phyloP scores from a whole-genome alignment of 2,329 filamentous ascomycete species.

The Penicillium italicum region DNA sequence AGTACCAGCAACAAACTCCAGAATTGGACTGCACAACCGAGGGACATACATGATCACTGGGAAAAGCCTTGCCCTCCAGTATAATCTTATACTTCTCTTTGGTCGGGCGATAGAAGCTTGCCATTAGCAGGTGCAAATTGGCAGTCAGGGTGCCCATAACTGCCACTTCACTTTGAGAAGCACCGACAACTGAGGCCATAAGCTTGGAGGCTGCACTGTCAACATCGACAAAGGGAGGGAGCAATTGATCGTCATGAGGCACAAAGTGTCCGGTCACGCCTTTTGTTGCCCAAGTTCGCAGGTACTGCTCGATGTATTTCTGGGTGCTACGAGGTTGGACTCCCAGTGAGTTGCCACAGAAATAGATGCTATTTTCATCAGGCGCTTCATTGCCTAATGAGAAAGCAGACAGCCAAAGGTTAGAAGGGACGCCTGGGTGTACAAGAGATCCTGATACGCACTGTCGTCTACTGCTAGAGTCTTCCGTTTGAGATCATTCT shows the following conservation, averaged over 20 bases:
- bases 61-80: constrained; percentile 86
- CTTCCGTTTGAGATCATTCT: constrained; percentile 64
- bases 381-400: constrained; percentile 28
- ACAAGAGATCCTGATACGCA: constrained; percentile 6
- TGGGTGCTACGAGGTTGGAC: constrained; percentile 70
- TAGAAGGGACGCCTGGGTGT: not conserved
- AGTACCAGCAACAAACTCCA: not conserved
- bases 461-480: constrained; percentile 45
- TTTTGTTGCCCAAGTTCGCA: constrained; percentile 79
- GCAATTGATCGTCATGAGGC: constrained; percentile 61
- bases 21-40: not conserved
- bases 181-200: constrained; percentile 72
- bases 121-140: constrained; percentile 78
- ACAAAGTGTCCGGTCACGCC: constrained; percentile 82
- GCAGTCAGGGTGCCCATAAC: constrained; percentile 84
- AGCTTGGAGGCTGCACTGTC: constrained; percentile 69
- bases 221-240: constrained; percentile 72
- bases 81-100: constrained; percentile 70
- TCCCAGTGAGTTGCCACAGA: constrained; percentile 86
- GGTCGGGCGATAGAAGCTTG: constrained; percentile 75
- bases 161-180: constrained; percentile 68
- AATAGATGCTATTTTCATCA: constrained; percentile 63
- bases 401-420: not conserved
- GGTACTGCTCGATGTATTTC: constrained; percentile 65
- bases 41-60: constrained; percentile 68